A percentile compares a stretch with the other conserved stretches of the same genome.
These are phyloP conservation scores for Ceratocystis harringtonii DNA, from an alignment of 2,329 filamentous ascomycete genomes.

Conservation along the genomic window DNA sequence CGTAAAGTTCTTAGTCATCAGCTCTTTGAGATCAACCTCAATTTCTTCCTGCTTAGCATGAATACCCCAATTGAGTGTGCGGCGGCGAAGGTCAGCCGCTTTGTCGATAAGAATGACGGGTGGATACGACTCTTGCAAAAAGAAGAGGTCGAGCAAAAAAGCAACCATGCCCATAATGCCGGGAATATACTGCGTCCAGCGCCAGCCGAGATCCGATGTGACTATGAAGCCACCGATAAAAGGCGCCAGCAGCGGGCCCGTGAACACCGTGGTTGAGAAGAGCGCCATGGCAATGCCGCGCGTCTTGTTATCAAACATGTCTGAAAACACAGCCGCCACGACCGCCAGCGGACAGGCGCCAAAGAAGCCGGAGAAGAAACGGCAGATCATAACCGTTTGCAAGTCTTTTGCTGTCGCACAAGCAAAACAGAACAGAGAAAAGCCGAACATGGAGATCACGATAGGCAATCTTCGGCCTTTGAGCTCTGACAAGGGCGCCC, in stretches of 20 bases:
- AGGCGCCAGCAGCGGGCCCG: conserved; percentile 51
- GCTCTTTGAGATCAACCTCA: conserved; percentile 48
- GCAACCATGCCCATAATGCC: conserved; percentile 48
- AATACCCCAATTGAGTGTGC: conserved; percentile 54
- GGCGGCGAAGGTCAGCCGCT: conserved; percentile 44
- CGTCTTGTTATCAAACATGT: conserved; percentile 53
- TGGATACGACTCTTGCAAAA: conserved; percentile 56
- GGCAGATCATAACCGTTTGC: conserved; percentile 52
- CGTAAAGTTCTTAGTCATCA: conserved; percentile 51
- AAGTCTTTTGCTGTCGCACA: conserved; percentile 52
- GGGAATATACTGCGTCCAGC: conserved; percentile 54
- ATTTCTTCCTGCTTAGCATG: conserved; percentile 60
- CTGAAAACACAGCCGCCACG: conserved; percentile 55
- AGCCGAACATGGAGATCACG: conserved; percentile 48
- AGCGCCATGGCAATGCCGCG: conserved; percentile 36
- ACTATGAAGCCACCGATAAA: conserved; percentile 55
- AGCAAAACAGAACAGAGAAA: conserved; percentile 52
- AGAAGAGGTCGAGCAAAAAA: conserved; percentile 43
- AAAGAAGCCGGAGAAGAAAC: conserved; percentile 61
- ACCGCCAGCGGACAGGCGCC: conserved; percentile 54
- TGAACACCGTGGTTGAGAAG: conserved; percentile 41
- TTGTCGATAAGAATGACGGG: conserved; percentile 48
- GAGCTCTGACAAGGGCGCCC: conserved; percentile 59
- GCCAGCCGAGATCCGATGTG: conserved; percentile 47
- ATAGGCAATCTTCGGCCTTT: conserved; percentile 50